phyloP scores from a whole-genome alignment of 352 stramenopile genomes.

The Phytophthora brassicae region DNA sequence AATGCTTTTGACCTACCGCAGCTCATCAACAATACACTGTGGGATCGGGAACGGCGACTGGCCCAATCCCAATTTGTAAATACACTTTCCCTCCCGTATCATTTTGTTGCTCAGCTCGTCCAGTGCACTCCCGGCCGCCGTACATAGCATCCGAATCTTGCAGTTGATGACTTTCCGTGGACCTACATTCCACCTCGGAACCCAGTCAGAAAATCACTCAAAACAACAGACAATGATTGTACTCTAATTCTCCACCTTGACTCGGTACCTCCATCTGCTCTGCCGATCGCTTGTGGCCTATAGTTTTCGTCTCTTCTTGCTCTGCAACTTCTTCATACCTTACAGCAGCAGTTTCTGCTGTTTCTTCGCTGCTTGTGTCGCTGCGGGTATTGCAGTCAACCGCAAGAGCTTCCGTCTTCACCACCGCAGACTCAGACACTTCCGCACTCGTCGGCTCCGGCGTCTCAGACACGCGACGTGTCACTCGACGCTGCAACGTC shows the following conservation, averaged over 20 bases:
- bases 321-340: background rate
- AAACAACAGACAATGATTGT: background rate
- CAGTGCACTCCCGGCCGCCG: slow-evolving; percentile 71
- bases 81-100: slow-evolving; percentile 72
- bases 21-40: slow-evolving; percentile 86
- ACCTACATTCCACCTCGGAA: slow-evolving; percentile 33
- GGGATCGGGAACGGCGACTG: slow-evolving; percentile 88
- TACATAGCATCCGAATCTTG: slow-evolving; percentile 86
- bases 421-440: slow-evolving; percentile 5
- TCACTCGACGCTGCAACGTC: slow-evolving; percentile 75
- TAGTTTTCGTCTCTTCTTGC: background rate
- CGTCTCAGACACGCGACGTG: slow-evolving; percentile 7
- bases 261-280: slow-evolving; percentile 36
- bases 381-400: slow-evolving; percentile 19
- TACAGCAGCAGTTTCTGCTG: background rate
- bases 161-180: slow-evolving; percentile 85
- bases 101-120: slow-evolving; percentile 88
- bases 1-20: slow-evolving; percentile 47
- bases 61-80: slow-evolving; percentile 86
- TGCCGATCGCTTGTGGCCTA: slow-evolving; percentile 50
- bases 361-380: slow-evolving; percentile 24
- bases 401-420: slow-evolving; percentile 9
- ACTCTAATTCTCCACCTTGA: slow-evolving; percentile 27
- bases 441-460: background rate
- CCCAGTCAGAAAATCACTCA: background rate